phyloP scores from a whole-genome alignment of 768 basidiomycete species.

The Tricholomella constricta region DNA sequence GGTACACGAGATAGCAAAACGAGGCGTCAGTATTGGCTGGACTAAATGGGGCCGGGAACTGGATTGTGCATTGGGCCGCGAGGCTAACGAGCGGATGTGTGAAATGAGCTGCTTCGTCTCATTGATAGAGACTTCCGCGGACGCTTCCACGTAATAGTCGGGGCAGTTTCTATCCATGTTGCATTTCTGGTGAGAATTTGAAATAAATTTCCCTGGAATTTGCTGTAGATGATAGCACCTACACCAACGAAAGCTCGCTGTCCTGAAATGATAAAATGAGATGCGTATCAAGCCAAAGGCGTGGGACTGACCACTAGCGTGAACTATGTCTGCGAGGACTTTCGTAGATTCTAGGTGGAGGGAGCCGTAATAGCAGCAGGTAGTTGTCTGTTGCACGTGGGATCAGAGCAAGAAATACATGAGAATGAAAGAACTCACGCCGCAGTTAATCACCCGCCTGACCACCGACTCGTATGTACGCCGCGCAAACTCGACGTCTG shows the following conservation, averaged over 20 bases:
- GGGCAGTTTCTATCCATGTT: constrained; percentile 84
- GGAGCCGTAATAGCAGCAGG: constrained; percentile 89
- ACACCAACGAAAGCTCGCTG: constrained; percentile 88
- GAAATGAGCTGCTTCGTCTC: constrained; percentile 67
- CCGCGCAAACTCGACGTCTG: constrained; percentile 67
- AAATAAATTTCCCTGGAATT: constrained; percentile 4
- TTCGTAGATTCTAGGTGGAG: constrained; percentile 82
- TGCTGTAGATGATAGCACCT: constrained; percentile 28
- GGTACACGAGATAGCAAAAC: constrained; percentile 94
- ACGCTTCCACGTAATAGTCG: constrained; percentile 68
- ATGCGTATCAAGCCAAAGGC: background rate
- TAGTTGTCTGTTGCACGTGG: constrained; percentile 71
- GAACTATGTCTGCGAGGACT: constrained; percentile 74
- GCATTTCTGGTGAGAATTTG: constrained; percentile 61
- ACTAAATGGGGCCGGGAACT: constrained; percentile 55
- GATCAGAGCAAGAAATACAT: constrained; percentile 3
- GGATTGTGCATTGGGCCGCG: constrained; percentile 25
- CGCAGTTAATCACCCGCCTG: constrained; percentile 65
- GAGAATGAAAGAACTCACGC: constrained; percentile 52
- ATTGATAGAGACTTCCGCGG: constrained; percentile 55
- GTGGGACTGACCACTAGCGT: constrained; percentile 49
- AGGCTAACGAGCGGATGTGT: constrained; percentile 63
- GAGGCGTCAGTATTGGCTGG: constrained; percentile 89
- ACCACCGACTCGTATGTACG: constrained; percentile 73
- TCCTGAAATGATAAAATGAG: constrained; percentile 38